Base-by-base conservation (phyloP, 129 eudicot species). In the Mikania micrantha region DNA sequence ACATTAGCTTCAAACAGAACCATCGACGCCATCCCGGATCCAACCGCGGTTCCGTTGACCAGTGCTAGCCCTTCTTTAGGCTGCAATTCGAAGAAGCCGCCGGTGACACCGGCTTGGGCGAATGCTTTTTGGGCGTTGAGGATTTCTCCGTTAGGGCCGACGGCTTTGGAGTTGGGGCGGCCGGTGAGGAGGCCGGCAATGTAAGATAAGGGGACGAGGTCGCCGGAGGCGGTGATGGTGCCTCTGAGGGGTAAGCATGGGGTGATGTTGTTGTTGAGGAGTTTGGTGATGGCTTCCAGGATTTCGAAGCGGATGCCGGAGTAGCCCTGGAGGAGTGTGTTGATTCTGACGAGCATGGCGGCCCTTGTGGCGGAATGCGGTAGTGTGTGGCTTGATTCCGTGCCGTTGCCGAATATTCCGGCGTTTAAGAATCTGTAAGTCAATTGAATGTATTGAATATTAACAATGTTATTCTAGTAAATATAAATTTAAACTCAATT, bases 261-360 rank as follows among this genome's bases (percentile, higher is more conserved):
- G 66, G 95, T 88, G 60, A 88, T 60, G 65, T 82, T 82, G 52
- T 73, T 73, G 76, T 88, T 88, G 8, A 88, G 88, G 58, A 88
- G 65, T 48, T 85, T 88, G 15, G 95, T 72, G 35, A 85, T 69
- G 77, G 87, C 91, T 73, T 85, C 88, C 40, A 88, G 31, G 54
- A 88, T 82, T 68, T 85, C 88, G 19, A 88, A 88, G n/a, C 95
- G 77, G 53, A 88, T 88, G 71, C 95, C 95, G 11, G 95, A 88
- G 64, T 85, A 88, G 0, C 95, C 95, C 66, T 88, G 95, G 27
- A 85, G 88, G 61, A 88, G 95, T 62, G 95, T 88, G 88, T 88
- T 88, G 83, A 88, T 80, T 48, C 95, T 80, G 8, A 88, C 95
- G 0, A 88, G 80, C 86, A 88, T 88, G 20, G 95, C 91, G 11